These are phyloP conservation scores for Rhynchosporium secalis DNA, from an alignment of 2,329 filamentous ascomycete genomes.

Conservation along the genomic window DNA sequence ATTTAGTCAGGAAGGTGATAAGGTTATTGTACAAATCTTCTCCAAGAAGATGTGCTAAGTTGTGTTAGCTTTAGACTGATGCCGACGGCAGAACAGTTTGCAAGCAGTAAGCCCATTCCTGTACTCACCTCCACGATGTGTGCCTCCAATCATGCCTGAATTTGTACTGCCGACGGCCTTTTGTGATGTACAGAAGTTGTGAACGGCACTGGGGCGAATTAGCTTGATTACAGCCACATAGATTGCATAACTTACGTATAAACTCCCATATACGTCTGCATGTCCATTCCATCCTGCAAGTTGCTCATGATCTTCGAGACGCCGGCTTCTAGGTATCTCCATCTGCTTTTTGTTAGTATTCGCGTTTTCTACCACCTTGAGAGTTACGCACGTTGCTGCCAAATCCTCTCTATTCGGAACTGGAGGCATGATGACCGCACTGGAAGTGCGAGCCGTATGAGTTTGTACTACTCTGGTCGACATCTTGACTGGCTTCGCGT, in stretches of 20 bases:
- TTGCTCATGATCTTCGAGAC: conserved; percentile 93
- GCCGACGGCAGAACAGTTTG: conserved; percentile 18
- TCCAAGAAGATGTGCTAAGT: conserved; percentile 81
- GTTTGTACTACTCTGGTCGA: background rate
- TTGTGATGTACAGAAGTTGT: conserved; percentile 99
- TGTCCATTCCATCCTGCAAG: conserved; percentile 87
- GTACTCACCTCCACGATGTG: conserved; percentile 69
- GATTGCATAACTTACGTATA: conserved; percentile 66
- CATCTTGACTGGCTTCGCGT: conserved; percentile 3
- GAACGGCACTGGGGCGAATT: conserved; percentile 68
- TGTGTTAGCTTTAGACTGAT: conserved; percentile 23
- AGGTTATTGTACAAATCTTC: conserved; percentile 95
- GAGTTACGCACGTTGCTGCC: conserved; percentile 56
- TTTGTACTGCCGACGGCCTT: conserved; percentile 72
- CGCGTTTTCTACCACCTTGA: background rate
- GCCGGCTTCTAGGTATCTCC: conserved; percentile 84
- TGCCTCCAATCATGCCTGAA: conserved; percentile 48
- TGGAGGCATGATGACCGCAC: conserved; percentile 49
- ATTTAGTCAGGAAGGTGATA: conserved; percentile 77
- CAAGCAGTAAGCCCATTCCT: conserved; percentile 5
- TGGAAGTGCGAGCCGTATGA: background rate
- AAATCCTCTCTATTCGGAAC: conserved; percentile 63
- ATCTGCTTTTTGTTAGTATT: conserved; percentile 54
- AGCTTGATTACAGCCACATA: conserved; percentile 35
- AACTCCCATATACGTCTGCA: conserved; percentile 95